Base-by-base conservation (phyloP, 192 early-diverging fungal genomes). In the Coemansia sp. region DNA sequence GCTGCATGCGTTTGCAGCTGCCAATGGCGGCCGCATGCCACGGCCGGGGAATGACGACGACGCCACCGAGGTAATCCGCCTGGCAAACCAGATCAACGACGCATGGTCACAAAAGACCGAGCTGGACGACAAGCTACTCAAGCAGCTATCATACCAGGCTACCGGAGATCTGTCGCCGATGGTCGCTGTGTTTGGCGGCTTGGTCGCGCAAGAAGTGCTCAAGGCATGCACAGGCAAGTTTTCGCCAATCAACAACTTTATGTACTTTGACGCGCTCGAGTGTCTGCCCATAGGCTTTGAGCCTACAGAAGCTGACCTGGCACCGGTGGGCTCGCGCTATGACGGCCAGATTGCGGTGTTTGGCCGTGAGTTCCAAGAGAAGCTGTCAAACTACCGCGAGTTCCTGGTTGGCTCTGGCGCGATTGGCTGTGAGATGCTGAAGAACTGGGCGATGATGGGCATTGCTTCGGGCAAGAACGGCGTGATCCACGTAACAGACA, bases 401-500 rank as follows among this genome's bases (percentile, higher is more conserved):
- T 98, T 99, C 86, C 73, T 99, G 29, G 96, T 99, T 60, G 97
- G 98, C 57, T 90, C 98, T 43, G 98, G 98, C 32, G 98, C 96
- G 6, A 98, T 99, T 76, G 97, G 97, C 48, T 99, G 97, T 82
- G 97, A 99, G 79, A 97, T 99, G 94, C 85, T 99, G 37, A 99
- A 99, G 85, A 98, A 98, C 82, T 98, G 94, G 94, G 94, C 96
- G 25, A 89, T 99, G 85, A 93, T 93, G 86, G 92, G 92, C 32
- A 72, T 94, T 38, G 91, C 90, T 32, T 87, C 91, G 15, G 96
- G 95, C 29, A 84, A 88, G 35, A 75, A 89, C 22, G 92, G 97
- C 23, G 83, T 83, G 19, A 87, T 98, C 50, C 87, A 85, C 73
- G 78, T 99, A 52, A 99, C 96, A 6, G 97, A 99, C 72, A 99